phyloP scores from a whole-genome alignment of 2,329 filamentous ascomycete species.

The Hypoxylon sp. region DNA sequence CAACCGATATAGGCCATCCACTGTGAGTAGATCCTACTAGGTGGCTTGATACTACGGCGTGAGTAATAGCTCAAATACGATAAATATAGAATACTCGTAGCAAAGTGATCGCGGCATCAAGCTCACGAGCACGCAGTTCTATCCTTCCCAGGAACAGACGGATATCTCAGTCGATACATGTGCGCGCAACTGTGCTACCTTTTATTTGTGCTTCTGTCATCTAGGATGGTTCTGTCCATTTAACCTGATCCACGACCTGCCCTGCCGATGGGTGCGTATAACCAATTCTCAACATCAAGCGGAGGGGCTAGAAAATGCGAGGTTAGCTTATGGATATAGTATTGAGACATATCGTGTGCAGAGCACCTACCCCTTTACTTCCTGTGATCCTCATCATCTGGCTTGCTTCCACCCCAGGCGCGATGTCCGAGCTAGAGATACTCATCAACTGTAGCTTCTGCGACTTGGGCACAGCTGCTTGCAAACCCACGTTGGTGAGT shows the following conservation, averaged over 20 bases:
- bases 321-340: constrained; percentile 13
- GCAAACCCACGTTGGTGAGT: constrained; percentile 82
- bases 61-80: neutral
- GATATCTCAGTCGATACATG: neutral
- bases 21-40: too few species aligned
- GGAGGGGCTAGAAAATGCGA: constrained; percentile 71
- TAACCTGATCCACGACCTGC: constrained; percentile 89
- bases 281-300: constrained; percentile 85
- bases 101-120: constrained; percentile 2
- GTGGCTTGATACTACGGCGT: neutral
- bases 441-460: constrained; percentile 93
- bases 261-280: constrained; percentile 78
- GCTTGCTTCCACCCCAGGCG: constrained; percentile 82
- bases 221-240: constrained; percentile 85
- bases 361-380: constrained; percentile 83
- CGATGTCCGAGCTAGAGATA: constrained; percentile 84
- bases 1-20: too few species aligned
- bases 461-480: constrained; percentile 95
- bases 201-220: constrained; percentile 38
- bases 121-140: neutral
- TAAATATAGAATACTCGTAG: neutral
- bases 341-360: neutral
- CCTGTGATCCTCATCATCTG: constrained; percentile 91
- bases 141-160: constrained; percentile 3
- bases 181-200: constrained; percentile 21